Evolutionary conservation across 345 rosid species (phyloP).

Genomic region (Combretum micranthum): DNA sequence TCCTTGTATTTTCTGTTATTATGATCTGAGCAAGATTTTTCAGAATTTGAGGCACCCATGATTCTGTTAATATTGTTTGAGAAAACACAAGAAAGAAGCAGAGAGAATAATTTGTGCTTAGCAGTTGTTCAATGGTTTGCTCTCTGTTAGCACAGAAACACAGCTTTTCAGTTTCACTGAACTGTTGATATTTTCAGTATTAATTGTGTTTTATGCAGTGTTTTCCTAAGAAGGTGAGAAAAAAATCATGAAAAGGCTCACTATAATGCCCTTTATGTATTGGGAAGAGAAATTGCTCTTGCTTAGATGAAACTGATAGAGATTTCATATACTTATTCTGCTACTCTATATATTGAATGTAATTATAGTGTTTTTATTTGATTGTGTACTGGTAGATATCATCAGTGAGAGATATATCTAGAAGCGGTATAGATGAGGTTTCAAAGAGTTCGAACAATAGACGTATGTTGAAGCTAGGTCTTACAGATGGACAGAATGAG

Average conservation of each 20-base stretch:
- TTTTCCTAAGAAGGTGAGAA: too few species aligned
- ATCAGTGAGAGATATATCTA: constrained; percentile 65
- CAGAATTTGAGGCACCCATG: too few species aligned
- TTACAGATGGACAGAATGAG: constrained; percentile 74
- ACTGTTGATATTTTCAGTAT: too few species aligned
- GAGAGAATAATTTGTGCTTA: not conserved
- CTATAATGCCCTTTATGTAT: too few species aligned
- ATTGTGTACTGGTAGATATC: constrained; percentile 31
- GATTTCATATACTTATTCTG: not conserved
- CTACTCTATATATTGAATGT: not conserved
- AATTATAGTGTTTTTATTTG: not conserved
- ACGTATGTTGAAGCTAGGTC: constrained; percentile 49
- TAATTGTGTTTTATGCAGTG: too few species aligned
- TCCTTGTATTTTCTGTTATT: too few species aligned
- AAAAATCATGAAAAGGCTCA: too few species aligned
- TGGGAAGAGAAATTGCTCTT: too few species aligned
- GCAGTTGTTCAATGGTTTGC: too few species aligned
- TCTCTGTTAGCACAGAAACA: not conserved
- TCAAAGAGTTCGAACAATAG: constrained; percentile 38
- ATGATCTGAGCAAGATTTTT: too few species aligned
- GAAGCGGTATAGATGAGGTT: constrained; percentile 49
- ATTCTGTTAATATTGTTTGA: not conserved
- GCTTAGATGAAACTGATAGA: too few species aligned
- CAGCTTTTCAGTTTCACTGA: too few species aligned
- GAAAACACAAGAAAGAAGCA: not conserved